Conservation (phyloP, 164 flowering plant genomes). For the Sextonia rubra region DNA sequence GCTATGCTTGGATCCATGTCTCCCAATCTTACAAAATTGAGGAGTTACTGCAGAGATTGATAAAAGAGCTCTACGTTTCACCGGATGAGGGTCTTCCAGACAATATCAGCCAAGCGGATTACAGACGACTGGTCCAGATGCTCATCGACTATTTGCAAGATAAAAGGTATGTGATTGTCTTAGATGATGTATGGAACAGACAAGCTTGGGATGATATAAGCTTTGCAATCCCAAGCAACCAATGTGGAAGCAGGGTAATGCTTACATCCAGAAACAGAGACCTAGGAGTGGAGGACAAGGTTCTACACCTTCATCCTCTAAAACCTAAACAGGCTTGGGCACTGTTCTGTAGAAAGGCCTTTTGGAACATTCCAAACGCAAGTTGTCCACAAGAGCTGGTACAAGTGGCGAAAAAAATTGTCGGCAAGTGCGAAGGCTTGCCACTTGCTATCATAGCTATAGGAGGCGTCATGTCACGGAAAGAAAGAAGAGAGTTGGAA, state of each 20-base stretch:
- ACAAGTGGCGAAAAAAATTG: constrained; percentile 2
- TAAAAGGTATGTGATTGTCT: constrained; percentile 20
- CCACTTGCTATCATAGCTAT: constrained; percentile 23
- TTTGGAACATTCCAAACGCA: not conserved
- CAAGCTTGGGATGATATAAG: not conserved
- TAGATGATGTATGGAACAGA: constrained; percentile 35
- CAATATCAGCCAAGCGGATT: not conserved
- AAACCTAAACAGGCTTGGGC: too few relatives aligned
- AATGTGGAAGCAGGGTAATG: constrained; percentile 26
- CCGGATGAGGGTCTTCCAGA: not conserved
- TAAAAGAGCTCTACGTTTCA: not conserved
- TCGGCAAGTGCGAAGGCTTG: constrained; percentile 19
- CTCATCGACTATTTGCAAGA: not conserved
- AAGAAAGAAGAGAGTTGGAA: too few relatives aligned
- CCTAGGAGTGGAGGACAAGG: constrained; percentile 14
- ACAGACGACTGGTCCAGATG: not conserved
- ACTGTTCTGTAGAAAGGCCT: constrained; percentile 1
- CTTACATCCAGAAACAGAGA: constrained; percentile 32
- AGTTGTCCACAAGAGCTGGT: not conserved
- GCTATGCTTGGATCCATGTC: constrained; percentile 34
- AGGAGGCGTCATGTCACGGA: constrained; percentile 9
- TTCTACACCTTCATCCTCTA: not conserved
- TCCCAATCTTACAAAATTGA: constrained; percentile 15
- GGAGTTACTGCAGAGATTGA: not conserved
- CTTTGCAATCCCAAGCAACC: not conserved